Conservation (phyloP, 495 filamentous ascomycete species). For the Penicillium mononematosum region DNA sequence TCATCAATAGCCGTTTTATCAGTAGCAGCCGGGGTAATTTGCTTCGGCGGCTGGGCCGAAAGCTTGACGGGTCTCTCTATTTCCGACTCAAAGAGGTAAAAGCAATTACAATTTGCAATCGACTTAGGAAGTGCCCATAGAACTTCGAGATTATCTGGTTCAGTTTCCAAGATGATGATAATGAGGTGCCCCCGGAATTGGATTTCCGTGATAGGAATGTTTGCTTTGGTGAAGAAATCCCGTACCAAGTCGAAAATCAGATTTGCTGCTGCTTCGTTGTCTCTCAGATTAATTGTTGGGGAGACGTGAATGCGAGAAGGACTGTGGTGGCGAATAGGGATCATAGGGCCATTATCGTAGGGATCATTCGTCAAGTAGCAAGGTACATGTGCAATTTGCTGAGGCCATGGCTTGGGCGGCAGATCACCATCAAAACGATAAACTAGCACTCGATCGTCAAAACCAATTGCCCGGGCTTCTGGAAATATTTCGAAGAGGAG, state of each 20-base stretch:
- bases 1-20: no score
- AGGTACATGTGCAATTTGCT: background rate
- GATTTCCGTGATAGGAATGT: background rate
- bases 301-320: background rate
- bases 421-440: background rate
- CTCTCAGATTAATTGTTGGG: background rate
- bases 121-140: background rate
- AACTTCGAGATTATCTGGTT: background rate
- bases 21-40: no score
- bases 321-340: background rate
- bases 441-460: background rate
- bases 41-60: no score
- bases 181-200: background rate
- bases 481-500: background rate
- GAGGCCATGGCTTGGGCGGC: background rate
- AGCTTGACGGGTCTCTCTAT: no score
- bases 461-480: background rate
- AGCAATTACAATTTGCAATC: background rate
- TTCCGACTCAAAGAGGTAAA: background rate
- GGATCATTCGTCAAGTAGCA: background rate
- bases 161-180: background rate
- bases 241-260: background rate
- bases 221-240: no score
- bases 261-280: background rate
- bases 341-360: background rate